Percentiles rank a stretch among this genome's conserved stretches.
These are phyloP conservation scores for Hippophae gyantsensis DNA, from an alignment of 306 rosid genomes.

Conservation along the genomic window DNA sequence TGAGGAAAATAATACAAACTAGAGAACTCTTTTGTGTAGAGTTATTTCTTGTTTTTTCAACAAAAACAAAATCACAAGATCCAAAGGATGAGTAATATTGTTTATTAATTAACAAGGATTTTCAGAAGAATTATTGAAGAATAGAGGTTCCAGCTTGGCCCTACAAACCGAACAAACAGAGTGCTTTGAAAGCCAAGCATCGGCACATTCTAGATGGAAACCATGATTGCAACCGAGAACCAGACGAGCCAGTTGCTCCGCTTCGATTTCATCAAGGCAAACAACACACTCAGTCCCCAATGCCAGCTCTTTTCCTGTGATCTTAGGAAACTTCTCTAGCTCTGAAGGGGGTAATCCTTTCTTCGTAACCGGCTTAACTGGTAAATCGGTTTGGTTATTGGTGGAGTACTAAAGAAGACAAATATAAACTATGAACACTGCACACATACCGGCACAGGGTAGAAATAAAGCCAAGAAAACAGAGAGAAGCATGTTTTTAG, in stretches of 20 bases:
- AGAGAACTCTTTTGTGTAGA: too few species aligned
- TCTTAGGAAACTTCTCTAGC: slow-evolving; percentile 44
- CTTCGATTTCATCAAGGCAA: slow-evolving; percentile 57
- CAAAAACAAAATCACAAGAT: too few species aligned
- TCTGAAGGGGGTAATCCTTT: slow-evolving; percentile 43
- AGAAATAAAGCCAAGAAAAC: slow-evolving; percentile 48
- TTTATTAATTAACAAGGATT: slow-evolving; percentile 27
- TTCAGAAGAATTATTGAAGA: slow-evolving; percentile 21
- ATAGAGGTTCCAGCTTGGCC: slow-evolving; percentile 36
- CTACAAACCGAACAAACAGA: slow-evolving; percentile 54
- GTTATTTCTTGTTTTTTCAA: too few species aligned
- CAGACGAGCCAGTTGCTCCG: slow-evolving; percentile 52
- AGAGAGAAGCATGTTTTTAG: slow-evolving; percentile 29
- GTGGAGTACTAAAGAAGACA: slow-evolving; percentile 56
- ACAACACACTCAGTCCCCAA: slow-evolving; percentile 56
- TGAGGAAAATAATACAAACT: too few species aligned
- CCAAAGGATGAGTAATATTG: too few species aligned
- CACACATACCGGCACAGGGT: slow-evolving; percentile 47
- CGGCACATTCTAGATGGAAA: slow-evolving; percentile 60
- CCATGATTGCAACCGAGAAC: slow-evolving; percentile 70
- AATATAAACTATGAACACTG: slow-evolving; percentile 38
- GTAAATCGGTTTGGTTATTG: slow-evolving; percentile 3
- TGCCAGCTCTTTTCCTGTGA: slow-evolving; percentile 43
- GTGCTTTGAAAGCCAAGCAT: slow-evolving; percentile 64
- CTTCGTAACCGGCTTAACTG: slow-evolving; percentile 29